Percentiles rank a stretch among this genome's conserved stretches.
Conservation (phyloP, 345 rosid genomes). For the Populus simonii region DNA sequence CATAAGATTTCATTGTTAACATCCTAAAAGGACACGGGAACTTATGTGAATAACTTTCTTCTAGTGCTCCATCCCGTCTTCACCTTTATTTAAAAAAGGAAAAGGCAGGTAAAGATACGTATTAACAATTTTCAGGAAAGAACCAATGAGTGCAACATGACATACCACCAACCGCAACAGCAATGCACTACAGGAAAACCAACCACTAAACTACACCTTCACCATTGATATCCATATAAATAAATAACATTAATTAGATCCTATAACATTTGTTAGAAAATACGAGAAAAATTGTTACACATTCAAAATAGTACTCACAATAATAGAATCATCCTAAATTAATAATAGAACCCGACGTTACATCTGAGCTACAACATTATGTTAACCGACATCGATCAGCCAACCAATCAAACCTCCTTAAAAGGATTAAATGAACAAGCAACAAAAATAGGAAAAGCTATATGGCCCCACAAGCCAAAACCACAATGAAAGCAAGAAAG, state of each 20-base stretch:
- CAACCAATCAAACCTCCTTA: constrained; percentile 7
- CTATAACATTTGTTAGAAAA: neutral
- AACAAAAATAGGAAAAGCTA: neutral
- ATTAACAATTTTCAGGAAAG: constrained; percentile 17
- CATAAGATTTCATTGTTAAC: constrained; percentile 16
- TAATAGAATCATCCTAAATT: neutral
- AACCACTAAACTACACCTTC: constrained; percentile 20
- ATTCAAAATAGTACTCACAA: neutral
- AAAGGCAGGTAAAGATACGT: neutral
- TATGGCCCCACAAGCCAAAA: neutral
- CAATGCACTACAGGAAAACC: constrained; percentile 11
- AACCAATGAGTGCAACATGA: constrained; percentile 29
- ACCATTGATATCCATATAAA: constrained; percentile 12
- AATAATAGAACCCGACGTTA: neutral
- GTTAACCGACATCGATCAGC: constrained; percentile 7
- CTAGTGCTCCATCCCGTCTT: neutral
- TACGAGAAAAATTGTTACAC: neutral
- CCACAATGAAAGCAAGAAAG: neutral
- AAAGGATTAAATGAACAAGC: neutral
- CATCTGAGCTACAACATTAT: neutral
- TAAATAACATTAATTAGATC: neutral
- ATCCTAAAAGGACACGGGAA: constrained; percentile 17
- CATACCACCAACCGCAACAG: constrained; percentile 27
- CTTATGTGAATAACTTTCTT: constrained; percentile 17
- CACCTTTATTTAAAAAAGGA: neutral